Percentiles rank a stretch among this genome's conserved stretches.
Conservation (phyloP, 306 rosid genomes). For the Prinsepia uniflora region DNA sequence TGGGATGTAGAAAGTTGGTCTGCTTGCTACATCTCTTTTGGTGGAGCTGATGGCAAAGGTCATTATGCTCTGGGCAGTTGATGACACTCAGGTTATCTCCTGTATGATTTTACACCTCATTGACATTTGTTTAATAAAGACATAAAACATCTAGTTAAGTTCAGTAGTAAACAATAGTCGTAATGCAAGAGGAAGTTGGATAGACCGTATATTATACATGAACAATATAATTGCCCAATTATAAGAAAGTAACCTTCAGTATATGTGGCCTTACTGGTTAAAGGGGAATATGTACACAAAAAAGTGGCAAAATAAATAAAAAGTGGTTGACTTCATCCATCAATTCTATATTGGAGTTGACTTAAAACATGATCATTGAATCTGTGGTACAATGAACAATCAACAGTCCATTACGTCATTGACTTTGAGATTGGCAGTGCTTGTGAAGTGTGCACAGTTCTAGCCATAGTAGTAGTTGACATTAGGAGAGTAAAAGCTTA, state of each 20-base stretch:
- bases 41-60: not conserved
- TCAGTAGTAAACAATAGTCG: not conserved
- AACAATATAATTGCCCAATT: not conserved
- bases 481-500: conserved; percentile 19
- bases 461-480: conserved; percentile 8
- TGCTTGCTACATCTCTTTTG: not conserved
- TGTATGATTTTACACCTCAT: not conserved
- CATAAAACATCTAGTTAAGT: not conserved
- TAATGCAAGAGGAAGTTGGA: not conserved
- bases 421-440: conserved; percentile 6
- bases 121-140: not conserved
- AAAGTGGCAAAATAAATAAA: not conserved
- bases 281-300: not conserved
- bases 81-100: not conserved
- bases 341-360: conserved; percentile 1
- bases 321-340: not conserved
- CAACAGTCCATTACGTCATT: conserved; percentile 14
- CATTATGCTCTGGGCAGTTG: not conserved
- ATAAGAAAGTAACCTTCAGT: not conserved
- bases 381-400: conserved; percentile 2
- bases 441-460: not conserved
- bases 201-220: not conserved
- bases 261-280: conserved; percentile 4
- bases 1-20: not conserved
- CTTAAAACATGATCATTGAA: not conserved